Evolutionary conservation across 306 rosid species (phyloP).

Genomic region (Argentina anserina): DNA sequence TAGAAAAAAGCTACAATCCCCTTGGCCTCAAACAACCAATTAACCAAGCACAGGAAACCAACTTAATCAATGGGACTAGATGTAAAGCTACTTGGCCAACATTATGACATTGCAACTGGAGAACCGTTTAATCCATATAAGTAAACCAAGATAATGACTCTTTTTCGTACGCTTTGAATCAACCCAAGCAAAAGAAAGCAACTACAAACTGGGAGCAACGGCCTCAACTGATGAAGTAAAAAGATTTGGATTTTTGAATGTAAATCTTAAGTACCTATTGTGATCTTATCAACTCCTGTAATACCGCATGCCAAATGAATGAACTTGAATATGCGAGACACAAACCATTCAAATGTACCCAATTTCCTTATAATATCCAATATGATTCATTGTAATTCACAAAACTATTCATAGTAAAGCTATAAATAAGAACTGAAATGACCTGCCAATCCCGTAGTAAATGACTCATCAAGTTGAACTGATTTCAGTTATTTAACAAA

Average conservation of each 20-base stretch:
- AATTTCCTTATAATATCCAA: not conserved
- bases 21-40: not conserved
- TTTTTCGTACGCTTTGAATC: not conserved
- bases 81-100: not conserved
- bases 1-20: constrained; percentile 1
- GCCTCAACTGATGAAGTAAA: not conserved
- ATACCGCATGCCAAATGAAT: not conserved
- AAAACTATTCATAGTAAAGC: not conserved
- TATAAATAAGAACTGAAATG: not conserved
- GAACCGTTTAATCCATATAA: not conserved
- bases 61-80: not conserved
- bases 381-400: not conserved
- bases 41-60: not conserved
- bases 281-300: not conserved
- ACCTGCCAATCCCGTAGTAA: not conserved
- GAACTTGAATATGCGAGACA: not conserved
- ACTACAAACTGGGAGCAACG: not conserved
- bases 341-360: not conserved
- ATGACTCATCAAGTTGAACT: not conserved
- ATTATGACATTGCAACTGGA: not conserved
- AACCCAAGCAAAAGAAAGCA: not conserved
- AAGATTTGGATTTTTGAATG: not conserved
- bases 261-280: not conserved
- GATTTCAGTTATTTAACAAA: not conserved
- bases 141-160: not conserved